Conservation (phyloP, 768 basidiomycete genomes). For the Melanogaster broomeanus region DNA sequence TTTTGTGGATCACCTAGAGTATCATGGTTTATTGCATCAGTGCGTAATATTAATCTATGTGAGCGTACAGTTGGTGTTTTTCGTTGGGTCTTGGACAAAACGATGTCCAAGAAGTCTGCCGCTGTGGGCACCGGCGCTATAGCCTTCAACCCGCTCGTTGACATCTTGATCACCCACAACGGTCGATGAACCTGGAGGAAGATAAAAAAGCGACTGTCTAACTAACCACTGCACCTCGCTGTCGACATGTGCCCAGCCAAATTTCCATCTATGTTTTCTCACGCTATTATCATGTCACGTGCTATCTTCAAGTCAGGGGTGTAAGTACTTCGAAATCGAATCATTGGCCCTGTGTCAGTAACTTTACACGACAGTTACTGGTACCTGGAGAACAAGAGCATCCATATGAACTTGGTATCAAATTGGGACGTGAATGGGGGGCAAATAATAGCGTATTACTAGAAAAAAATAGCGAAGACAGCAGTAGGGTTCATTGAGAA, state of each 20-base stretch:
- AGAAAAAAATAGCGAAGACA: conserved; percentile 14
- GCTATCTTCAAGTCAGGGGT: too few species aligned
- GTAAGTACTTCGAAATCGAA: too few species aligned
- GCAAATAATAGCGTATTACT: conserved; percentile 27
- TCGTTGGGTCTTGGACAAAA: conserved; percentile 90
- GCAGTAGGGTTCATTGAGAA: conserved; percentile 12
- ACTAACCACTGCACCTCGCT: background rate
- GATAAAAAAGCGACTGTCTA: conserved; percentile 10
- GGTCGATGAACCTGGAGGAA: conserved; percentile 3
- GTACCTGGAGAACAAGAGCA: conserved; percentile 23
- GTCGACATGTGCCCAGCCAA: conserved; percentile 8
- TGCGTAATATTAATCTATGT: background rate
- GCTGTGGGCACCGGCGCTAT: conserved; percentile 99
- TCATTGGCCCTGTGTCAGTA: too few species aligned
- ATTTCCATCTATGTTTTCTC: conserved; percentile 12
- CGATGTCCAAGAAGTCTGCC: conserved; percentile 91
- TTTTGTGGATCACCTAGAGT: conserved; percentile 92
- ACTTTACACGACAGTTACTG: background rate
- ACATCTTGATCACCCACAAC: conserved; percentile 42
- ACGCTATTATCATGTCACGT: background rate
- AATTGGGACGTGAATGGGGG: conserved; percentile 10
- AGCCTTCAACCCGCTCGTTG: conserved; percentile 90
- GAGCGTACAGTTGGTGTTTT: conserved; percentile 87
- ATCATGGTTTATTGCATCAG: conserved; percentile 2
- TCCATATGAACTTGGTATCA: conserved; percentile 27